A percentile compares a stretch with the other conserved stretches of the same genome.
phyloP scores from a whole-genome alignment of 805 yeast species.

The Lipomyces starkeyi region DNA sequence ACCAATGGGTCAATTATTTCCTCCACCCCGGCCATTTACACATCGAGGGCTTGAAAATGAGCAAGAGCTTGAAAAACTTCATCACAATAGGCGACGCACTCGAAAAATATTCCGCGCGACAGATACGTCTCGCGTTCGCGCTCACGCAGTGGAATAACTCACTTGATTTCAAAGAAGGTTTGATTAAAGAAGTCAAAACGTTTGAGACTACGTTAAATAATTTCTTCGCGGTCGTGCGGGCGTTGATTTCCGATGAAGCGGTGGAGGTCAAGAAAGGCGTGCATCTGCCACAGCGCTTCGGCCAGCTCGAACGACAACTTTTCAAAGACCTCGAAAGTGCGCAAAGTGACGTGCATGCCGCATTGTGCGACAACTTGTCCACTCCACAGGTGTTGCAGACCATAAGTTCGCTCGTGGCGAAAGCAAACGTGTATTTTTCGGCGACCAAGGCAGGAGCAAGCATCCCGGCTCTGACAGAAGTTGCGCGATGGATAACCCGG shows the following conservation, averaged over 20 bases:
- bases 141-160: slow-evolving; percentile 91
- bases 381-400: slow-evolving; percentile 75
- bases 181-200: slow-evolving; percentile 76
- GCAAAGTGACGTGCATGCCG: slow-evolving; percentile 67
- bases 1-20: slow-evolving; percentile 97
- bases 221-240: slow-evolving; percentile 86
- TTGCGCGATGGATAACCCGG: slow-evolving; percentile 71
- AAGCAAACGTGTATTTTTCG: slow-evolving; percentile 73
- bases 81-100: slow-evolving; percentile 93
- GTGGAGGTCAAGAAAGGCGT: slow-evolving; percentile 56
- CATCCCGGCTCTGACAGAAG: slow-evolving; percentile 53
- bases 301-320: slow-evolving; percentile 39
- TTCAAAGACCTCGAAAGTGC: slow-evolving; percentile 50
- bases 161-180: slow-evolving; percentile 85
- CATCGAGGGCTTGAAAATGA: slow-evolving; percentile 98
- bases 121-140: slow-evolving; percentile 88
- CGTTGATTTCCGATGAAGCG: slow-evolving; percentile 69
- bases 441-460: slow-evolving; percentile 61
- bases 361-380: slow-evolving; percentile 87
- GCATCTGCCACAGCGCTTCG: slow-evolving; percentile 66
- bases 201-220: slow-evolving; percentile 77
- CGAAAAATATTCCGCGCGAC: slow-evolving; percentile 71
- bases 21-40: slow-evolving; percentile 97
- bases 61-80: slow-evolving; percentile 91
- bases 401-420: slow-evolving; percentile 70